Evolutionary conservation across 208 protist species (phyloP).

Genomic region (Strigomonas galati): DNA sequence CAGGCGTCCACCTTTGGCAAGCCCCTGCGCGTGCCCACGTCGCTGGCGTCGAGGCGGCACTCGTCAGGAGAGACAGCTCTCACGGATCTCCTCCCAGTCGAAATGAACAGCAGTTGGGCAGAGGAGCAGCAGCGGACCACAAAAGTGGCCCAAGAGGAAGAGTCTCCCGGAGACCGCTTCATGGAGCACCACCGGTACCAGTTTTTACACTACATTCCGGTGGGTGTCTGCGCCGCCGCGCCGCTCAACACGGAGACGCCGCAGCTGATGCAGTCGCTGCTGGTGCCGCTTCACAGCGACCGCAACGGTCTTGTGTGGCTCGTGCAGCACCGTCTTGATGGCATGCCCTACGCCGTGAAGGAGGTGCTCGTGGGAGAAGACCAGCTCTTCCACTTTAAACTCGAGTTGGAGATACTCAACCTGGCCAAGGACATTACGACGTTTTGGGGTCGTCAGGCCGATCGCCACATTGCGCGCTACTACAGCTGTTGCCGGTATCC

Average conservation of each 20-base stretch:
- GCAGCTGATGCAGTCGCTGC: neutral
- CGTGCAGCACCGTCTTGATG: slow-evolving; percentile 42
- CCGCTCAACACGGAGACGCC: neutral
- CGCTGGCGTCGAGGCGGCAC: neutral
- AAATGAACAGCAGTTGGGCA: neutral
- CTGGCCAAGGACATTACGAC: slow-evolving; percentile 24
- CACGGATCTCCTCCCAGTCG: neutral
- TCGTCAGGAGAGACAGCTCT: neutral
- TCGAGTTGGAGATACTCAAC: slow-evolving; percentile 38
- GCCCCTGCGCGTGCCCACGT: neutral
- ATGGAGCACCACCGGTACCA: slow-evolving; percentile 55
- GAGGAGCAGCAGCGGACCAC: neutral
- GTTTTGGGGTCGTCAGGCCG: slow-evolving; percentile 21
- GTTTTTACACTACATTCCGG: slow-evolving; percentile 38
- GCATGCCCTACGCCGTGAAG: slow-evolving; percentile 62
- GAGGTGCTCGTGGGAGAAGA: slow-evolving; percentile 42
- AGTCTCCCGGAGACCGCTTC: slow-evolving; percentile 51
- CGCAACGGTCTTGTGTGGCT: slow-evolving; percentile 63
- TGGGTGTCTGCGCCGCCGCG: no score
- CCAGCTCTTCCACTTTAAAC: slow-evolving; percentile 13
- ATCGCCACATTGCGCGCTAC: slow-evolving; percentile 42
- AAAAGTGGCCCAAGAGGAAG: slow-evolving; percentile 6
- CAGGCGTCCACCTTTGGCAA: neutral
- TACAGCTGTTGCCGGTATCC: slow-evolving; percentile 22
- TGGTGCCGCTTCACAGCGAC: slow-evolving; percentile 31